Evolutionary conservation across 495 filamentous ascomycete genomes (phyloP), one percentile per base, ranked within the genome.

Genomic region (Talaromyces adpressus): DNA sequence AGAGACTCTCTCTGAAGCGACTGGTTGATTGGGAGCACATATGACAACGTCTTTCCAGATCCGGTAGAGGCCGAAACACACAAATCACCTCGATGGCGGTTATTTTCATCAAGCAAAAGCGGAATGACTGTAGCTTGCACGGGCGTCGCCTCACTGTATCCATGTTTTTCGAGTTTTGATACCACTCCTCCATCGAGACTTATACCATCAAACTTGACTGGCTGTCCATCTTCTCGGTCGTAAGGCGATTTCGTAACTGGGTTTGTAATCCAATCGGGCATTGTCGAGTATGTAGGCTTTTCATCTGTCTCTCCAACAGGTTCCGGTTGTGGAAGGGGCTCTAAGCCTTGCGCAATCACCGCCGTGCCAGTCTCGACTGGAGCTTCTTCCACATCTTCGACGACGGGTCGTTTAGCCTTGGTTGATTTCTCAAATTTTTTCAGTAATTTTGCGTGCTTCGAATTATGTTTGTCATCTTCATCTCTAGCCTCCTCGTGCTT

Each of bases 1-100:
- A 84, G 72, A 22, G 79, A 75, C 36, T 79, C 77, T 2, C 81
- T 73, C 58, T 85, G 83, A 47, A 98, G 73, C n/a, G 84, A 82
- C 45, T 91, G 85, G 16, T 96, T 76, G 66, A 97, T 83, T 0
- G 93, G 93, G n/a, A 97, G 78, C 1, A 92, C 81, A 65, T 98
- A 98, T 5, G 93, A 87, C 3, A 98, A 75, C 0, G 93, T 98
- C 70, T 98, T 98, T 54, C 93, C 93, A 0, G 93, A 97, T 4
- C 93, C 93, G 1, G 93, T 98, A 3, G 91, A 85, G 1, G 93
- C 93, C 22, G 91, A 92, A 16, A 98, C 84, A 59, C 94, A 89
- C 6, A 98, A 64, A 75, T 98, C 93, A 2, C 91, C 89, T 2
- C 80, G 72, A 62, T 84, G 81, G 16, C 72, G 77, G 49, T 83